Base-by-base conservation (phyloP, 768 basidiomycete genomes). In the Hirschioporus abietinus region DNA sequence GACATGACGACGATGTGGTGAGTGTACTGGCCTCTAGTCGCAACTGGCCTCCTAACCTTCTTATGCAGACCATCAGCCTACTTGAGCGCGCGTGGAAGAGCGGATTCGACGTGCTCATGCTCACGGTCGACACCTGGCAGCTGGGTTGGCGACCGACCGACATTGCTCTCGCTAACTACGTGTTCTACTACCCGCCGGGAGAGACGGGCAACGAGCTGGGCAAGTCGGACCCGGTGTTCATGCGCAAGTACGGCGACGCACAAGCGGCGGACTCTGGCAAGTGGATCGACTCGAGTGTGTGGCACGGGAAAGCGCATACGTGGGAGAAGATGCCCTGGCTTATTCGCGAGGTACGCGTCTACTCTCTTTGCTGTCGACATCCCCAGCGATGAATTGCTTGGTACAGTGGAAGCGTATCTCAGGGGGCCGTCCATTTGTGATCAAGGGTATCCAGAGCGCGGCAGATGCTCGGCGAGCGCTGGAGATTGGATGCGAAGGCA, bases 271-370 rank as follows among this genome's bases (percentile, higher is more conserved):
- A 84, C 69, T 73, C 77, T 8, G 81, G 82, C 20, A 81, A 81
- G 65, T 84, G 81, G 82, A 81, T 82, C 67, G 81, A 84, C 71
- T 76, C 76, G 26, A 76, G 76, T 34, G 80, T 83, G 5, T 82
- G 81, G 81, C 80, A 82, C 68, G 83, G 83, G 61, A 84, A 84
- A 69, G 79, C 83, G 15, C 81, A 82, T 69, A 80, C 80, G 23
- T 85, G 83, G 83, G 78, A 80, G 34, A 84, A 85, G 70, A 77
- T 85, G 20, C 78, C 78, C 0, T 82, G 82, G 82, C 73, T 83
- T 26, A 81, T 83, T 68, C 73, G 77, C 68, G 75, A 81, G 73
- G 81, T 79, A 24, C 17, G 75, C 65, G 7, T 26, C n/a, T 7
- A 7, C 34, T n/a, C 12, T 17, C 27, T 35, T 15, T 7, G 24